Evolutionary conservation across 805 yeast genomes (phyloP).

Genomic region (Pichia kluyveri): DNA sequence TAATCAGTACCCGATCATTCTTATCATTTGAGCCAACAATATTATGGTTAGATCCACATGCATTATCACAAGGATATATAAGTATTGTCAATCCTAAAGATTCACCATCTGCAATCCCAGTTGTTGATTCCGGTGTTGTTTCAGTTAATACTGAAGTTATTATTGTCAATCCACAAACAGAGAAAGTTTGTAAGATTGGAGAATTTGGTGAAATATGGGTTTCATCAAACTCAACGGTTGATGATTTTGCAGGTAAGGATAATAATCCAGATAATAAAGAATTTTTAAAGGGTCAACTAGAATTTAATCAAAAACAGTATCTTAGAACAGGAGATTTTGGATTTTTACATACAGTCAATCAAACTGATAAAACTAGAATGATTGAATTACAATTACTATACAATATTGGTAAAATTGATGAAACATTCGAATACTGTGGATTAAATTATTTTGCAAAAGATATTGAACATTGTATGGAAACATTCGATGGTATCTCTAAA

Average conservation of each 20-base stretch:
- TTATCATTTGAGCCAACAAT: constrained; percentile 84
- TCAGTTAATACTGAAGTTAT: constrained; percentile 92
- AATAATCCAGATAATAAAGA: constrained; percentile 31
- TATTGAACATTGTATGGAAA: constrained; percentile 60
- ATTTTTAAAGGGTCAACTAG: constrained; percentile 53
- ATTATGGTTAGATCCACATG: constrained; percentile 77
- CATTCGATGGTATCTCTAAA: constrained; percentile 31
- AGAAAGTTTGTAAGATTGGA: constrained; percentile 68
- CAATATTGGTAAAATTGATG: constrained; percentile 75
- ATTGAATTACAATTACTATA: constrained; percentile 67
- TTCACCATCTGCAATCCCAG: constrained; percentile 56
- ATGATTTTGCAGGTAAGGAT: constrained; percentile 41
- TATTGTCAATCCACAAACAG: constrained; percentile 90
- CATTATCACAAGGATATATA: constrained; percentile 82
- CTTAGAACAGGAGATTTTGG: constrained; percentile 93
- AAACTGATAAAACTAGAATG: constrained; percentile 16
- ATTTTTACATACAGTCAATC: constrained; percentile 67
- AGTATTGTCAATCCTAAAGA: constrained; percentile 69
- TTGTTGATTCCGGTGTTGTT: constrained; percentile 94
- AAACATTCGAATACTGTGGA: constrained; percentile 87
- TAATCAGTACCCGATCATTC: constrained; percentile 78
- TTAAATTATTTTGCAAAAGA: constrained; percentile 85
- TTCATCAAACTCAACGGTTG: constrained; percentile 74
- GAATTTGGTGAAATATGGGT: constrained; percentile 98
- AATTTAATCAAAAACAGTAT: constrained; percentile 52